Evolutionary conservation across 768 basidiomycete genomes (phyloP), one percentile per base, ranked within the genome.

Genomic region (Boletus rex-veris): DNA sequence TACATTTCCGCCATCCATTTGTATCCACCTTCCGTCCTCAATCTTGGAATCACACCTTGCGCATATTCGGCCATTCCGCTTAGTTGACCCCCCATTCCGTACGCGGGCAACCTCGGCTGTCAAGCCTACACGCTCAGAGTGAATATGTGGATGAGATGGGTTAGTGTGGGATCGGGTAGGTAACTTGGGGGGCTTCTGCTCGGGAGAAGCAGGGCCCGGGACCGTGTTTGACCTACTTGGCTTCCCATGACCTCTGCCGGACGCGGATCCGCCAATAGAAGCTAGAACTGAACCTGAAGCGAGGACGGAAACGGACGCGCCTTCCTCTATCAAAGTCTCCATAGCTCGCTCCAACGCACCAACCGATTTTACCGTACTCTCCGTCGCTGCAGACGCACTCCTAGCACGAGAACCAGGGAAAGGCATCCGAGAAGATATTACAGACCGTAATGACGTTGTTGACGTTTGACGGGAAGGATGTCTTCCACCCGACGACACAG

Each of bases 11-110:
- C 76, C 80, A 67, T 86, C 92, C 71, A 84, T 85, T 65, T 77
- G 79, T 55, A 91, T 87, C 92, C 86, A 95, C 60, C 88, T 75
- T 58, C 88, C 86, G 66, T 92, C 88, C 36, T 87, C 85, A 51
- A 96, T 86, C 57, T 62, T 72, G 67, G 78, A 78, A 50, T 76
- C 68, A 71, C 94, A 97, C 58, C 83, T 80, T 46, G 84, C 71
- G 64, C 94, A 97, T 14, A 72, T 65, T 55, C 74, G 79, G 24
- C 50, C 58, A 64, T 61, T 66, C 73, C 56, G 65, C 67, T 61
- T 65, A 69, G 51, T 61, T 57, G 64, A 67, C 54, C 59, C 68
- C 71, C 64, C 65, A 65, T 63, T 63, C 58, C 71, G 58, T 64
- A 68, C 45, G 49, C 67, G 61, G 48, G 57, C 60, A 50, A 70